Evolutionary conservation across 2,329 filamentous ascomycete genomes (phyloP), one percentile per base, ranked within the genome.

Genomic region (Aspergillus candidus): DNA sequence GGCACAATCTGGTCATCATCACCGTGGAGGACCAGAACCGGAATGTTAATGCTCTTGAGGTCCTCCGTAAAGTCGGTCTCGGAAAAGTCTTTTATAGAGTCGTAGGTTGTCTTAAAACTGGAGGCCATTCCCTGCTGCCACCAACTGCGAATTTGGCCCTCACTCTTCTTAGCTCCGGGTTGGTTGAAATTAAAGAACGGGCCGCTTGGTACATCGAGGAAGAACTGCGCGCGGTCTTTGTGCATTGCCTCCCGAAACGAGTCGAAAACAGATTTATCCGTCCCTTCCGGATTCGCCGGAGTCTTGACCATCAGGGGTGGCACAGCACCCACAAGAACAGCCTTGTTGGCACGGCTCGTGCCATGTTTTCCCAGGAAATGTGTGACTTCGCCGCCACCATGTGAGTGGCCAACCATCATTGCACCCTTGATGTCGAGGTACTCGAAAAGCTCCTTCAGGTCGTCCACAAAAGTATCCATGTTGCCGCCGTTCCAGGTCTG

Each of bases 1-100:
- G 68, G 68, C 29, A 70, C 67, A 29, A 71, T 50, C 48, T 70
- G 67, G 46, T 71, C 69, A 52, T 69, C 68, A 32, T 65, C 59
- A 0, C 68, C 68, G 54, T 71, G 68, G 3, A 71, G 51, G 32
- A 70, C 45, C 35, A 71, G 48, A 3, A 68, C 61, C 1, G 68
- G 69, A 35, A 71, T 62, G 38, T 69, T 55, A 30, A 68, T 62
- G 11, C 56, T 63, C 51, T 63, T 63, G 40, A 72, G 47, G 48
- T 70, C 68, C 35, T 65, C 65, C 1, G 65, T 67, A 18, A 66
- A 60, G 52, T 72, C 66, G 4, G 67, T 71, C 55, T 70, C 67
- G 1, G 65, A 67, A 39, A 71, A 70, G 6, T 60, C 63, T 43
- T 58, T 62, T 53, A 70, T 59, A 37, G 60, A 68, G 44, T 71